Evolutionary conservation across 768 basidiomycete genomes (phyloP).

Genomic region (Mycena indigotica): DNA sequence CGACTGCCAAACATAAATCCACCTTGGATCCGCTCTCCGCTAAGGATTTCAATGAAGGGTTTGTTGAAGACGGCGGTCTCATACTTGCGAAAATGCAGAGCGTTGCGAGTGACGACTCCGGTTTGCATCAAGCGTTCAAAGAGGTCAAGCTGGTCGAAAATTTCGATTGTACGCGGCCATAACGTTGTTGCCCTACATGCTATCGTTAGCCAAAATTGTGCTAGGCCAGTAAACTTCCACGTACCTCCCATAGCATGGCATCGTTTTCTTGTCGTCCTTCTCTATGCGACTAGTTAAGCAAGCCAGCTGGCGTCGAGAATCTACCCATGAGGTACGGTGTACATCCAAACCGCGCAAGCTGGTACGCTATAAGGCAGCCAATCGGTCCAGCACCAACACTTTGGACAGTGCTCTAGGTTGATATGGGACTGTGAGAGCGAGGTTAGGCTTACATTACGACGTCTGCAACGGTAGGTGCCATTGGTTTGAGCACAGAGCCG

Average conservation of each 20-base stretch:
- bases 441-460: slow-evolving; percentile 16
- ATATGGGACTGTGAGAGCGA: neutral
- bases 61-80: neutral
- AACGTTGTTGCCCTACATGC: slow-evolving; percentile 14
- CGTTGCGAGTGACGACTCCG: slow-evolving; percentile 24
- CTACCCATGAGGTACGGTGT: slow-evolving; percentile 22
- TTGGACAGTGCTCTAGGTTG: neutral
- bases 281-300: slow-evolving; percentile 7
- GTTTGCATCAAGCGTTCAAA: slow-evolving; percentile 23
- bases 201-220: too few species aligned
- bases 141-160: slow-evolving; percentile 23
- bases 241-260: slow-evolving; percentile 19
- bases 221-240: too few species aligned
- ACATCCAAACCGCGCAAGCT: slow-evolving; percentile 25
- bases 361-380: slow-evolving; percentile 22
- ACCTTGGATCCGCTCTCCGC: slow-evolving; percentile 19
- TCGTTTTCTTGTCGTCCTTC: slow-evolving; percentile 18
- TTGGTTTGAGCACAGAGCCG: neutral
- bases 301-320: neutral
- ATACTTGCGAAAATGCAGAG: slow-evolving; percentile 21
- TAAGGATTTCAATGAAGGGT: neutral
- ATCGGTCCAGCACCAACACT: slow-evolving; percentile 25
- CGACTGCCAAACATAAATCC: slow-evolving; percentile 25
- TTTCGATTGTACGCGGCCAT: slow-evolving; percentile 24
- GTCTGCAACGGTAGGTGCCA: slow-evolving; percentile 3